A percentile compares a stretch with the other conserved stretches of the same genome.
Evolutionary conservation across 73 alveolate genomes (phyloP).

Genomic region (Paramecium primaurelia): DNA sequence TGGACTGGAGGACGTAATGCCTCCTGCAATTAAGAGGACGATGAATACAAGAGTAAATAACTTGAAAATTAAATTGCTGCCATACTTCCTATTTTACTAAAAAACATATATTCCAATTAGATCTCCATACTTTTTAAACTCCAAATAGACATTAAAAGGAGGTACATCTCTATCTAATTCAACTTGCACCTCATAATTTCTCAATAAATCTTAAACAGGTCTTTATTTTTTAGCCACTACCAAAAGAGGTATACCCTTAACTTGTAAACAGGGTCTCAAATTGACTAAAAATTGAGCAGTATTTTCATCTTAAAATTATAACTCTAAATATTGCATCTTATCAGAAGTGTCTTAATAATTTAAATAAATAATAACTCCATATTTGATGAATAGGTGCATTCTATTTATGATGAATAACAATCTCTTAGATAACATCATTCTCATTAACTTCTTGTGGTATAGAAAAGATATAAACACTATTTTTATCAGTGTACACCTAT

Average conservation of each 20-base stretch:
- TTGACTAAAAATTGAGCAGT: neutral
- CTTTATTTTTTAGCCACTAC: conserved; percentile 7
- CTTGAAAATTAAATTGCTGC: neutral
- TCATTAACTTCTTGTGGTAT: conserved; percentile 28
- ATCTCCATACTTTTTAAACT: conserved; percentile 50
- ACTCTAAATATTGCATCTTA: conserved; percentile 32
- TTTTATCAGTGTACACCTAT: conserved; percentile 6
- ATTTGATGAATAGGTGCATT: neutral
- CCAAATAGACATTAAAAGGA: conserved; percentile 10
- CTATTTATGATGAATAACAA: conserved; percentile 12
- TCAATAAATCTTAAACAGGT: conserved; percentile 28
- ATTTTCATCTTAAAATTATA: neutral
- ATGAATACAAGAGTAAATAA: conserved; percentile 37
- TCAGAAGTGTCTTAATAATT: neutral
- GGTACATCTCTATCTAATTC: conserved; percentile 48
- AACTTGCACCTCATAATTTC: conserved; percentile 40
- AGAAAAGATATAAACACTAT: neutral
- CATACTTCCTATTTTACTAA: conserved; percentile 34
- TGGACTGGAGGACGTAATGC: conserved; percentile 42
- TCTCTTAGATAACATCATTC: neutral
- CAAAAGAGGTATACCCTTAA: conserved; percentile 31
- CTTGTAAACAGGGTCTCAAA: conserved; percentile 42
- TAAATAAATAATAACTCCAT: conserved; percentile 4
- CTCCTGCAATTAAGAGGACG: conserved; percentile 37
- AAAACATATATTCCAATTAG: conserved; percentile 35